These are phyloP conservation scores for Sambucus nigra DNA, from an alignment of 129 eudicot genomes.

Conservation along the genomic window DNA sequence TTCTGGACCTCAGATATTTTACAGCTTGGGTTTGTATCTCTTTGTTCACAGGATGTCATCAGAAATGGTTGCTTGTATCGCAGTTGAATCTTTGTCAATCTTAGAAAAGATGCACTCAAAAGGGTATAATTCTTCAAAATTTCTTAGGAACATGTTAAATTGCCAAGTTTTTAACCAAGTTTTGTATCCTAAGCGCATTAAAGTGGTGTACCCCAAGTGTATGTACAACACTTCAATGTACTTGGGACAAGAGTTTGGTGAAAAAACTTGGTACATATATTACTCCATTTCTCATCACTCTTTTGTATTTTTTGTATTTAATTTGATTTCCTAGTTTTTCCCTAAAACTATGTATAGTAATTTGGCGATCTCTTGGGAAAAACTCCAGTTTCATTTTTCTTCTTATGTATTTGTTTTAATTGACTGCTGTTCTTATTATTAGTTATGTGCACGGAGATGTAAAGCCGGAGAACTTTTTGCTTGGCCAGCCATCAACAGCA, in stretches of 20 bases:
- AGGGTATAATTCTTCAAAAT: constrained; percentile 38
- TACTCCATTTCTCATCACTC: not conserved
- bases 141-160: not conserved
- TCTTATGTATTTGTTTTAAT: not conserved
- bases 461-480: constrained; percentile 78
- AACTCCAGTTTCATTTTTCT: not conserved
- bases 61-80: constrained; percentile 72
- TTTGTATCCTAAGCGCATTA: too few relatives aligned
- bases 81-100: constrained; percentile 66
- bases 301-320: not conserved
- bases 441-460: constrained; percentile 89
- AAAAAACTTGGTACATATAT: too few relatives aligned
- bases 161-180: too few relatives aligned
- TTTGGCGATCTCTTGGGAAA: too few relatives aligned
- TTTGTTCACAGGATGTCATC: constrained; percentile 51
- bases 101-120: constrained; percentile 65
- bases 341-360: not conserved
- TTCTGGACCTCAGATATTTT: not conserved
- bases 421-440: not conserved
- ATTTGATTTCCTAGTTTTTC: not conserved
- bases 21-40: not conserved
- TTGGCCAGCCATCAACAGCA: constrained; percentile 77
- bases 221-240: too few relatives aligned
- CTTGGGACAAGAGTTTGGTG: too few relatives aligned
- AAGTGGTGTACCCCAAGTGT: too few relatives aligned